Evolutionary conservation across 495 filamentous ascomycete genomes (phyloP).

Genomic region (Penicillium herquei): DNA sequence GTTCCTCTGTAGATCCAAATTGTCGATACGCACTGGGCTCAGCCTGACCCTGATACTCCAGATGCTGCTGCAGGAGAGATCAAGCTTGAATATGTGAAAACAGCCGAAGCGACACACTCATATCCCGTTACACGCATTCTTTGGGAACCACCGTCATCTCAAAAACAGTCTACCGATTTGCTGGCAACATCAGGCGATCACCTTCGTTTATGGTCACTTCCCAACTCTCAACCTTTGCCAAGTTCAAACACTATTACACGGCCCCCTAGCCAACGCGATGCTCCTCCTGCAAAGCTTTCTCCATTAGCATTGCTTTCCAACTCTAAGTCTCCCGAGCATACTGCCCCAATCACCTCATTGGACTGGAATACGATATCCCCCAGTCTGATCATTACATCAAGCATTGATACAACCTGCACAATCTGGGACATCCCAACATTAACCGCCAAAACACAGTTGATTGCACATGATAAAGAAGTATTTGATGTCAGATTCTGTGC

Average conservation of each 20-base stretch:
- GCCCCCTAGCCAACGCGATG: constrained; percentile 59
- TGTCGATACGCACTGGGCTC: constrained; percentile 76
- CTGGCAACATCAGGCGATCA: constrained; percentile 97
- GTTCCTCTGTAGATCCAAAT: constrained; percentile 85
- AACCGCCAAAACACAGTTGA: constrained; percentile 96
- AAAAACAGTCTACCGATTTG: constrained; percentile 94
- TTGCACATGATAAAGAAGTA: constrained; percentile 98
- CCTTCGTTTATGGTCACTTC: constrained; percentile 90
- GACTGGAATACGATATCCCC: constrained; percentile 98
- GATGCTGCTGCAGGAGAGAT: constrained; percentile 68
- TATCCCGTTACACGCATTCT: constrained; percentile 95
- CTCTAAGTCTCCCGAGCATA: constrained; percentile 97
- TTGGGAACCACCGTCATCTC: constrained; percentile 96
- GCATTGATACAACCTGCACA: constrained; percentile 99
- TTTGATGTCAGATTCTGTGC: constrained; percentile 98
- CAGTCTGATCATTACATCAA: constrained; percentile 95
- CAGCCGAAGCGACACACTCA: constrained; percentile 97
- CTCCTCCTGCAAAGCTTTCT: constrained; percentile 79
- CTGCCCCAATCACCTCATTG: constrained; percentile 89
- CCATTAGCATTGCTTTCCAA: constrained; percentile 93
- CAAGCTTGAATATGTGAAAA: constrained; percentile 84
- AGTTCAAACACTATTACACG: constrained; percentile 73
- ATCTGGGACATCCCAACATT: constrained; percentile 99
- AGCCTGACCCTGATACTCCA: constrained; percentile 61
- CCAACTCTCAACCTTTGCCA: constrained; percentile 48